phyloP scores from a whole-genome alignment of 2,329 filamentous ascomycete genomes.

The Karstenula rhodostoma region DNA sequence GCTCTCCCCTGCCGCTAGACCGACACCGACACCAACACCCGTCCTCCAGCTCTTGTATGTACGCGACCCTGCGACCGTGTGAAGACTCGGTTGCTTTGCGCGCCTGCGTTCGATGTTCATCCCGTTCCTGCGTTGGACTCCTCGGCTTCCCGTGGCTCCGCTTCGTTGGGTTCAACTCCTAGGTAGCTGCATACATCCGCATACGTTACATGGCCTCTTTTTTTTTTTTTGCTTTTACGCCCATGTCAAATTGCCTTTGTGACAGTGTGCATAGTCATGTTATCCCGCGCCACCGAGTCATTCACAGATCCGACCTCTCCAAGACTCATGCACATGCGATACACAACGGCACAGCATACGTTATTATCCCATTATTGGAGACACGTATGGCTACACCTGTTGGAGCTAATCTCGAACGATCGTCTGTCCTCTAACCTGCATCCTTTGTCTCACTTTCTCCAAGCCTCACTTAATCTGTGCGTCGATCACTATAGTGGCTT shows the following conservation, averaged over 20 bases:
- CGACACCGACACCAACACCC: too few species aligned
- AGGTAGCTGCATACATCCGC: too few species aligned
- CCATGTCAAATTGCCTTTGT: neutral
- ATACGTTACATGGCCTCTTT: neutral
- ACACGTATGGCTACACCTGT: constrained; percentile 22
- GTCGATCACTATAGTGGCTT: neutral
- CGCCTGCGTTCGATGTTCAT: neutral
- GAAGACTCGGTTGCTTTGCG: neutral
- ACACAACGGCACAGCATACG: neutral
- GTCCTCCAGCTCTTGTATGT: neutral
- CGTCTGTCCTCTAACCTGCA: too few species aligned
- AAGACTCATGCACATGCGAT: constrained; percentile 3
- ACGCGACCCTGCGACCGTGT: neutral
- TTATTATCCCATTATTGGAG: constrained; percentile 18
- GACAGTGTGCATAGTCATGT: neutral
- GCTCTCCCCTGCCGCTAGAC: constrained; percentile 3
- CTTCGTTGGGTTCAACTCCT: neutral
- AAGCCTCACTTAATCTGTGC: neutral
- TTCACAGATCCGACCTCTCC: neutral
- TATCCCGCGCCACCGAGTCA: neutral
- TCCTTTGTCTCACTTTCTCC: too few species aligned
- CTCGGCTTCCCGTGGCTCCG: constrained; percentile 3
- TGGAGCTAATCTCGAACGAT: neutral
- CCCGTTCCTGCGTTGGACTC: constrained; percentile 8
- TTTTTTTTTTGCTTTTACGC: too few species aligned